Evolutionary conservation across 331 rosid genomes (phyloP), one percentile per base, ranked within the genome.

Genomic region (Acacia concinna): DNA sequence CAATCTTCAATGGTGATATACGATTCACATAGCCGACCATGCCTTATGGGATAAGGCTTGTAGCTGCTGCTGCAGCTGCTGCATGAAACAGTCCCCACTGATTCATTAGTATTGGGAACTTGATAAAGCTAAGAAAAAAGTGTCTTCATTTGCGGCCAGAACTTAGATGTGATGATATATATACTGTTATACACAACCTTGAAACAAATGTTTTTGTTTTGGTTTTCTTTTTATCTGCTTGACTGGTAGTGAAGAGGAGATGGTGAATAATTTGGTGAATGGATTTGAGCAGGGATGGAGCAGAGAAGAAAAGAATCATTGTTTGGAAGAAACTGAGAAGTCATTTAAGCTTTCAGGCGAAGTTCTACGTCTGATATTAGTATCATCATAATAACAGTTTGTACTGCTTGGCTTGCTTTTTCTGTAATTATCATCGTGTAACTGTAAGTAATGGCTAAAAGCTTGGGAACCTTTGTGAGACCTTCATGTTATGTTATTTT

Each of bases 301-400:
- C 8, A 12, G 60, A 6, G 60, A 52, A 52, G 60, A 52, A 52
- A 52, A 52, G 60, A 52, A 52, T 52, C 28, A 52, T 52, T 52
- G 60, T 52, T 52, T 52, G 60, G 12, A 52, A 52, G 60, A 52
- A 52, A 52, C 60, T 6, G 60, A 52, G 60, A 52, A 52, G 21
- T 52, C 60, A 8, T 52, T 52, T 28, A 52, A 52, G 60, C 60
- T 52, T 21, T 52, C 60, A 20, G 60, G 60, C 60, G 60, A 52
- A 20, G 60, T 52, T 52, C 60, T 52, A 28, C 60, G 60, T 52
- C 27, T 52, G 60, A 52, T 52, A 21, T 77, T 95, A 78, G 34
- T 25, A 5, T 91, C 96, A 4, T 91, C 96, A 4, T 91, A 85
- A 92, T 75, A 63, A 78, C 12, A 52, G 27, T 21, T 6, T 63